These are phyloP conservation scores for Hortiboletus campestris DNA, from an alignment of 768 basidiomycete species.

Conservation along the genomic window DNA sequence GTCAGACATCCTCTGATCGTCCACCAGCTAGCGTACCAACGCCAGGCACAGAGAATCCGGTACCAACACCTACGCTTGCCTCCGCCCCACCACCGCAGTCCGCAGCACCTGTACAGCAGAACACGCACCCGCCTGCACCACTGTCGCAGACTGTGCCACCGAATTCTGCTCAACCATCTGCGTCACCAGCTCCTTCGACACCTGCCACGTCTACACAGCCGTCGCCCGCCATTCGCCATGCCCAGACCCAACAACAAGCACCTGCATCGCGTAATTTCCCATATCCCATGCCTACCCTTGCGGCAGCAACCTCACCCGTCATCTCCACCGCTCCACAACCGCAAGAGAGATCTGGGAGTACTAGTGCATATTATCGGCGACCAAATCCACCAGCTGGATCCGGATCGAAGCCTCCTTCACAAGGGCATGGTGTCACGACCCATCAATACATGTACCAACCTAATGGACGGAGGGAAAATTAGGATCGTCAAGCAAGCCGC, in stretches of 20 bases:
- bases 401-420: constrained; percentile 25
- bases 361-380: constrained; percentile 57
- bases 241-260: constrained; percentile 31
- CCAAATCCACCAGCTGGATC: constrained; percentile 29
- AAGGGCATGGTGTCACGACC: constrained; percentile 23
- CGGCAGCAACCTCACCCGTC: constrained; percentile 58
- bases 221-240: constrained; percentile 34
- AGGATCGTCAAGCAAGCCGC: constrained; percentile 1
- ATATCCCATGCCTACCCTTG: constrained; percentile 75
- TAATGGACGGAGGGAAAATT: constrained; percentile 37
- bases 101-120: constrained; percentile 19
- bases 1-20: constrained; percentile 27
- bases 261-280: constrained; percentile 39
- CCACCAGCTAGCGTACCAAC: constrained; percentile 21
- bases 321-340: constrained; percentile 40
- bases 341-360: constrained; percentile 23
- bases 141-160: constrained; percentile 30
- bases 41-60: constrained; percentile 18
- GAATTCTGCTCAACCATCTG: constrained; percentile 24
- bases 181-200: constrained; percentile 35
- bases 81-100: constrained; percentile 30
- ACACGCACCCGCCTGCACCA: constrained; percentile 32
- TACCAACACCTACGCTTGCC: constrained; percentile 13
- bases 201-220: constrained; percentile 33
- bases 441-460: constrained; percentile 49